phyloP scores from a whole-genome alignment of 495 filamentous ascomycete species.

The Talaromyces proteolyticus region DNA sequence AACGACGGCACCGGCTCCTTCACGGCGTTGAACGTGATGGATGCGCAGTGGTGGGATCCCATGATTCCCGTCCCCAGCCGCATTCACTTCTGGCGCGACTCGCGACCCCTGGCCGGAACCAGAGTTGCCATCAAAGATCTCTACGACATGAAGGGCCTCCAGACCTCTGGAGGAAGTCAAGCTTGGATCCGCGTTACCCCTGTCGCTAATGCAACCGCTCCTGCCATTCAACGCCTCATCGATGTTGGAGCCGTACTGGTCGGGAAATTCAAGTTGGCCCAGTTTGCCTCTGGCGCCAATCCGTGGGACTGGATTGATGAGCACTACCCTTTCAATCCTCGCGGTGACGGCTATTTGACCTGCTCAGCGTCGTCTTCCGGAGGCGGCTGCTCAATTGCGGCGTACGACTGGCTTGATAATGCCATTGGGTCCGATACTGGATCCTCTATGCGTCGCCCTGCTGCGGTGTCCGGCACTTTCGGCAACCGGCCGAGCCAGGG shows the following conservation, averaged over 20 bases:
- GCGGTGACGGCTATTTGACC: slow-evolving; percentile 52
- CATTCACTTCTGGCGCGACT: slow-evolving; percentile 29
- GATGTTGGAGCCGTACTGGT: slow-evolving; percentile 54
- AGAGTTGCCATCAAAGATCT: slow-evolving; percentile 59
- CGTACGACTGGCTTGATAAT: slow-evolving; percentile 53
- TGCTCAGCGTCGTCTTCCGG: slow-evolving; percentile 41
- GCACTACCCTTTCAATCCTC: slow-evolving; percentile 48
- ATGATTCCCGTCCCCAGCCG: slow-evolving; percentile 47
- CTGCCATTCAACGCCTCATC: slow-evolving; percentile 48
- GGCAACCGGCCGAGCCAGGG: slow-evolving; percentile 46
- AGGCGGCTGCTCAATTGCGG: slow-evolving; percentile 36
- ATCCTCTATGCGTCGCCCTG: slow-evolving; percentile 40
- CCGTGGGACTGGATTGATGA: slow-evolving; percentile 49
- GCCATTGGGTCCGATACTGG: slow-evolving; percentile 46
- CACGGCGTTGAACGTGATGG: no score
- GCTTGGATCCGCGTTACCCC: slow-evolving; percentile 51
- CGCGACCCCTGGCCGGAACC: slow-evolving; percentile 8
- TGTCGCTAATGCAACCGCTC: slow-evolving; percentile 33
- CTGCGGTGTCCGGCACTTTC: slow-evolving; percentile 39
- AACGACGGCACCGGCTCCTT: slow-evolving; percentile 33
- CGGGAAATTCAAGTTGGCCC: slow-evolving; percentile 53
- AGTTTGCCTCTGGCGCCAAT: slow-evolving; percentile 53
- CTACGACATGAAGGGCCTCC: slow-evolving; percentile 49
- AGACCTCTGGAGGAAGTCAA: slow-evolving; percentile 49
- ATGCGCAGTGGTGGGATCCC: not conserved